Evolutionary conservation across 768 basidiomycete species (phyloP).

Genomic region (Suillus cothurnatus): DNA sequence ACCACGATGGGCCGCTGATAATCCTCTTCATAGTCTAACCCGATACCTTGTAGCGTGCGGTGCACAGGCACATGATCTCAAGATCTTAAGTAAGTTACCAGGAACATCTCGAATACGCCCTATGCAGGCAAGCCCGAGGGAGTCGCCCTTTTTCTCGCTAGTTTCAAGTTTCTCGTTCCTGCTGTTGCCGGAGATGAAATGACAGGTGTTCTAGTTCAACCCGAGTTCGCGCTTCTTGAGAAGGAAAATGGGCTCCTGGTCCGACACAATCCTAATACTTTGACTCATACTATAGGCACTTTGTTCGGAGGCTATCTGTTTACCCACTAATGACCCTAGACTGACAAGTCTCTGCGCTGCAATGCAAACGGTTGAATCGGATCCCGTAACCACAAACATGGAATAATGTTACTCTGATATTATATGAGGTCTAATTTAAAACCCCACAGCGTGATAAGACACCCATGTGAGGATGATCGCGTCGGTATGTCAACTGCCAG

Average conservation of each 20-base stretch:
- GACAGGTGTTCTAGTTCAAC: not conserved
- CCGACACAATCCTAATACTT: not conserved
- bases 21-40: not conserved
- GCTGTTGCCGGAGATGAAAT: not conserved
- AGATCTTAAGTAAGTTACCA: not conserved
- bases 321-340: not conserved
- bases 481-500: not conserved
- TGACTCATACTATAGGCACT: constrained; percentile 4
- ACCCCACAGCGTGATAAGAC: not conserved
- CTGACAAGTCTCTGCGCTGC: not conserved
- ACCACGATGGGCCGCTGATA: not conserved
- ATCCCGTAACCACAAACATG: not conserved
- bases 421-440: not conserved
- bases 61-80: not conserved
- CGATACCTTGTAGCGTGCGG: not conserved
- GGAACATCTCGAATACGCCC: not conserved
- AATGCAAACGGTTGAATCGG: not conserved
- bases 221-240: not conserved
- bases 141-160: not conserved
- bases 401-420: not conserved
- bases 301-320: not conserved
- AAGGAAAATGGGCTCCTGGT: not conserved
- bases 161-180: not conserved
- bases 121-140: not conserved
- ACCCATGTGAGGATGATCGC: not conserved